Evolutionary conservation across 305 asterid genomes (phyloP), one percentile per base, ranked within the genome.

Genomic region (Solanum hybrid): DNA sequence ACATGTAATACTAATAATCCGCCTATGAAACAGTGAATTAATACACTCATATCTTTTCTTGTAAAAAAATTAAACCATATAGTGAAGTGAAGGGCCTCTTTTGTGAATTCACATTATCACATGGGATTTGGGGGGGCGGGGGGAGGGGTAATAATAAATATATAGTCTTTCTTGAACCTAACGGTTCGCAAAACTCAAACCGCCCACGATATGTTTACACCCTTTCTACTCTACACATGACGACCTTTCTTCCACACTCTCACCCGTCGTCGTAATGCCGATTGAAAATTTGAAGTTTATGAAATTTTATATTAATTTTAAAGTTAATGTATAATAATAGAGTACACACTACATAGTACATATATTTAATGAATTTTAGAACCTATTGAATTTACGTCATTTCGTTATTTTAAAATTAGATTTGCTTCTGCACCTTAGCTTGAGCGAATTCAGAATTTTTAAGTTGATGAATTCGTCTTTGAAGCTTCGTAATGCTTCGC

Each of bases 181-280:
- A 95, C 97, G 95, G 91, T 94, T 95, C 92, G 95, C 94, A 79
- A 77, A 81, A 45, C 88, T 51, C 22, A 29, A 93, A 94, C 97
- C 95, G 95, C 93, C 97, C 95, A 92, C 93, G 90, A 88, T 31
- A 26, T 87, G 36, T 84, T 77, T 90, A 68, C 79, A 68, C 70
- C 51, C 26, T 65, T 37, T 70, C 84, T 37, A 89, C 76, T 45
- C 89, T 80, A 79, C 27, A 82, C 70, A 29, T 86, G 29, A 51
- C 27, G 13, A 65, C 87, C 65, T 88, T 45, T 82, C 93, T 68
- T 73, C 80, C 79, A 20, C 89, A 34, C 79, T 37, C 57, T 85
- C 82, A 7, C 22, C 0, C 39, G 7, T 22, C 2, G 3, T 11
- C 0, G 24, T 7, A 4, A 57, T 17, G 4, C 4, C 9, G 9